Evolutionary conservation across 257 asterid genomes (phyloP), one percentile per base, ranked within the genome.

Genomic region (Solanum boliviense): DNA sequence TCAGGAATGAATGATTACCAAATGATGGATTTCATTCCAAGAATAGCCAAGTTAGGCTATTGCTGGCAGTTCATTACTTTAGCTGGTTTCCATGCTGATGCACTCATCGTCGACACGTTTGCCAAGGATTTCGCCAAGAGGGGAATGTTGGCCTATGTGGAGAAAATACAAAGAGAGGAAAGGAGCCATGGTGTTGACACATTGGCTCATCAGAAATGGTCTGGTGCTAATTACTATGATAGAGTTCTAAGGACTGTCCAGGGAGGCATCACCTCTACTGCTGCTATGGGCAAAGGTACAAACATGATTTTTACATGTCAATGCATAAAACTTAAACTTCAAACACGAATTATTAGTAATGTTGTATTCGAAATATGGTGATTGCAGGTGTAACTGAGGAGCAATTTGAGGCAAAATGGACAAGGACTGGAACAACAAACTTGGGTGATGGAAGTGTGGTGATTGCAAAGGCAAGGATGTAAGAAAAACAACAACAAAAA

Each of bases 141-240:
- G 38, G 99, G 99, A 15, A 96, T 97, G 99, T 88, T 94, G 75
- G 99, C 99, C 0, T 97, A 96, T 31, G 99, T 97, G 4, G 99
- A 97, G 96, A 95, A 90, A 62, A 96, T 97, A 41, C 99, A 97
- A 90, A 94, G 99, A 92, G 97, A 97, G 88, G 99, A 97, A 44
- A 91, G 99, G 91, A 92, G 21, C 7, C 88, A 97, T 83, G 99
- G 97, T 3, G 99, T 96, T n/a, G 99, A 96, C n/a, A 97, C 99
- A 5, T 83, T 97, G 93, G 98, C 99, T 83, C 99, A 97, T 88
- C 99, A 97, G 91, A 96, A 97, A 78, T 97, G 99, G 99, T 97
- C 99, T 44, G 99, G 99, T 21, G 99, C 99, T 7, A 97, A 96
- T 91, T 96, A 96, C 92, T 96, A 97, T 84, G 99, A 97, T 38